Conservation (phyloP, 306 rosid species). For the cucumber (Cucumis sativus) region Cucumber_9930_V3 NC_026660.2:22032001-22032500, state of each 20-base stretch:
- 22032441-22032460: constrained; percentile 62
- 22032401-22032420: constrained; percentile 40
- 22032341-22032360: constrained; percentile 40
- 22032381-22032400: constrained; percentile 69
- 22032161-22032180: not conserved
- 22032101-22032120: no score
- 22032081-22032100: no score
- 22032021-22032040: no score
- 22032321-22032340: constrained; percentile 58
- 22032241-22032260: not conserved
- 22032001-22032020: no score
- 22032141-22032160: not conserved
- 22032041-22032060: no score
- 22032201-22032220: not conserved
- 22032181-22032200: not conserved
- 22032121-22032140: no score
- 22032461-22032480: constrained; percentile 60
- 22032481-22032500: constrained; percentile 51
- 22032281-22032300: constrained; percentile 49
- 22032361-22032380: constrained; percentile 44
- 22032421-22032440: constrained; percentile 34
- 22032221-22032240: not conserved
- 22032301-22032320: constrained; percentile 62
- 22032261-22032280: constrained; percentile 10
- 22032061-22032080: no score